Conservation (phyloP, 2,329 filamentous ascomycete species). For the Lachnellula subtilissima region DNA sequence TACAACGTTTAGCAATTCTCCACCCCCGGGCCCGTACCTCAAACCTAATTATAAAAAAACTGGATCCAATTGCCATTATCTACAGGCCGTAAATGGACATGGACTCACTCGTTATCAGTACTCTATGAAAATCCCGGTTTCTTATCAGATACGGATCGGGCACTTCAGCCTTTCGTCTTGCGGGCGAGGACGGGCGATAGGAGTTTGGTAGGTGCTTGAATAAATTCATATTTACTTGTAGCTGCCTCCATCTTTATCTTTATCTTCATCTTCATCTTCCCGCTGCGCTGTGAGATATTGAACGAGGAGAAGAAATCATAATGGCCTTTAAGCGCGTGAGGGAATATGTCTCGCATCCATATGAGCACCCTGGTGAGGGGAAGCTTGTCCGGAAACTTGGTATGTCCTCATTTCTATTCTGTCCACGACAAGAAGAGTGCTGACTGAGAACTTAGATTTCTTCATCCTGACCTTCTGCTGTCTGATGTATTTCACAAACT, state of each 20-base stretch:
- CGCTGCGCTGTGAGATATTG: not conserved
- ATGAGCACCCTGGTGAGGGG: constrained; percentile 24
- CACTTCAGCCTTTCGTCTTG: not conserved
- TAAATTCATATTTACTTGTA: not conserved
- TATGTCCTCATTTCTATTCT: constrained; percentile 3
- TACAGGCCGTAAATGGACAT: not conserved
- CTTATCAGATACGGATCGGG: not conserved
- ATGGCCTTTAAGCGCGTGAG: constrained; percentile 12
- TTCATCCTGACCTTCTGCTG: constrained; percentile 36
- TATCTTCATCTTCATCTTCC: not conserved
- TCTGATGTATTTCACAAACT: constrained; percentile 35
- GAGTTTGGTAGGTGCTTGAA: not conserved
- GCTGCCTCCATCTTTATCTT: not conserved
- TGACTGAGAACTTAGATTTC: constrained; percentile 20
- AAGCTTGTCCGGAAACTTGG: constrained; percentile 25
- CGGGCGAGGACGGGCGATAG: not conserved
- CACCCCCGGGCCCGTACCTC: too few relatives aligned
- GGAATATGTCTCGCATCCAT: constrained; percentile 21
- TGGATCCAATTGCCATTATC: not conserved
- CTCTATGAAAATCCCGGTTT: not conserved
- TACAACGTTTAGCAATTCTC: too few relatives aligned
- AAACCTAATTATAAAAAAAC: not conserved
- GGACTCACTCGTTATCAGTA: not conserved
- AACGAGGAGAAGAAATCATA: not conserved
- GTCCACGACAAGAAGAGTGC: constrained; percentile 30